These are phyloP conservation scores for Lepidium sativum DNA, from an alignment of 345 rosid genomes.

Conservation along the genomic window DNA sequence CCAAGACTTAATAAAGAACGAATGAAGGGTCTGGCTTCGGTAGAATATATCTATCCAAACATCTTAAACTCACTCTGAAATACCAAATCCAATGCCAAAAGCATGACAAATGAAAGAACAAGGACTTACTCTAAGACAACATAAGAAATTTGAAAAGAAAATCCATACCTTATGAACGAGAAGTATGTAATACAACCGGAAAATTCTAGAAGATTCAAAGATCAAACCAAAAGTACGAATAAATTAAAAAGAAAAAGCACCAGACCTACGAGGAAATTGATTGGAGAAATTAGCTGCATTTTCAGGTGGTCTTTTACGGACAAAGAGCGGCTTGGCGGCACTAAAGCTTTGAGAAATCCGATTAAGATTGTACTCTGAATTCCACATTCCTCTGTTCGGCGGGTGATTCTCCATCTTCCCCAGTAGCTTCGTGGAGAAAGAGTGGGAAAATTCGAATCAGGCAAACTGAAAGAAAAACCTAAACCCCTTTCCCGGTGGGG, in stretches of 20 bases:
- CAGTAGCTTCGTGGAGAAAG: background rate
- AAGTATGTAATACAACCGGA: background rate
- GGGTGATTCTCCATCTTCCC: slow-evolving; percentile 30
- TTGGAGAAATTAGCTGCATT: background rate
- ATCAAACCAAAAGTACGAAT: background rate
- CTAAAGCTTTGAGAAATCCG: slow-evolving; percentile 60
- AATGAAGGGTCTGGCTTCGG: background rate
- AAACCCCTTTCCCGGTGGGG: background rate
- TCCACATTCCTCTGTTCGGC: slow-evolving; percentile 28
- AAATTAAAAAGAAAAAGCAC: background rate
- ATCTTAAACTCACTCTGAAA: background rate
- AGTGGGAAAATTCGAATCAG: slow-evolving; percentile 23
- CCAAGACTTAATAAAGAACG: background rate
- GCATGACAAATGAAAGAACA: background rate
- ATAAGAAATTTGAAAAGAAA: background rate
- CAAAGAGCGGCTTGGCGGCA: slow-evolving; percentile 52
- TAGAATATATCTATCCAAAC: background rate
- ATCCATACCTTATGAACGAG: background rate
- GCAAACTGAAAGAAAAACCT: background rate
- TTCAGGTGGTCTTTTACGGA: slow-evolving; percentile 51
- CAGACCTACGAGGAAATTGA: slow-evolving; percentile 32
- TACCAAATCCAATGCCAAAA: background rate
- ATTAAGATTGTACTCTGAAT: slow-evolving; percentile 16
- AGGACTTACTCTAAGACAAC: background rate
- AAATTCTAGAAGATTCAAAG: background rate